Base-by-base conservation (phyloP, 2,329 filamentous ascomycete genomes). In the Mycosphaerella sp. region DNA sequence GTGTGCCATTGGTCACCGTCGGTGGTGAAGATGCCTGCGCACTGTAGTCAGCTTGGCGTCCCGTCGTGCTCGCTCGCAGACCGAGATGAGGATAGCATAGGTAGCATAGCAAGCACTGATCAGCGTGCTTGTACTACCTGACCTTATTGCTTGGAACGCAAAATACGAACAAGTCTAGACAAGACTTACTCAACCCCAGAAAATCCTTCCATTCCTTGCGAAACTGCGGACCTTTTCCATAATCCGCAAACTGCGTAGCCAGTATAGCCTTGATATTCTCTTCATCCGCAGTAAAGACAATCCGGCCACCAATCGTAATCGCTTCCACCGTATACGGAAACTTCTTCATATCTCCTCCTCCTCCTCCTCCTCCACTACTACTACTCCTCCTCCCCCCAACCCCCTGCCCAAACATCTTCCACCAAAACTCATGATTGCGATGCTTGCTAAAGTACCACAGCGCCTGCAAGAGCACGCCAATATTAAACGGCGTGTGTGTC, bases 251-350 rank as follows among this genome's bases (percentile, higher is more conserved):
- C 64, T 95, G 88, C 1, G 85, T 86, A 0, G 89, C 87, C n/a
- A 96, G 75, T 17, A 96, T 78, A 5, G 90, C 87, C 68, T 95
- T 95, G 73, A 95, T 86, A 65, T 95, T 95, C 63, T 94, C 88
- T 0, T 86, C 86, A 59, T 95, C 89, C 4, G 80, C 79, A 0
- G 90, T 95, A 63, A 93, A 77, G 53, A 94, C 68, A 17, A 85
- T 68, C n/a, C 86, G 80, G 42, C 71, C 66, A 42, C 78, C 76
- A 1, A 80, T 62, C 6, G 81, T 61, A 1, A 74, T 74, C 9
- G 72, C 67, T 69, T 91, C 86, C 35, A 77, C 70, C 0, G 86
- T 90, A 59, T 75, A 82, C 28, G 70, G 63, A 4, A 67, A 65
- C 1, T 65, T 64, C 40, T 55, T 49, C n/a, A 68, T 4, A 70